Conservation (phyloP, 1,284 basidiomycete species). For the Trametes pubescens region DNA sequence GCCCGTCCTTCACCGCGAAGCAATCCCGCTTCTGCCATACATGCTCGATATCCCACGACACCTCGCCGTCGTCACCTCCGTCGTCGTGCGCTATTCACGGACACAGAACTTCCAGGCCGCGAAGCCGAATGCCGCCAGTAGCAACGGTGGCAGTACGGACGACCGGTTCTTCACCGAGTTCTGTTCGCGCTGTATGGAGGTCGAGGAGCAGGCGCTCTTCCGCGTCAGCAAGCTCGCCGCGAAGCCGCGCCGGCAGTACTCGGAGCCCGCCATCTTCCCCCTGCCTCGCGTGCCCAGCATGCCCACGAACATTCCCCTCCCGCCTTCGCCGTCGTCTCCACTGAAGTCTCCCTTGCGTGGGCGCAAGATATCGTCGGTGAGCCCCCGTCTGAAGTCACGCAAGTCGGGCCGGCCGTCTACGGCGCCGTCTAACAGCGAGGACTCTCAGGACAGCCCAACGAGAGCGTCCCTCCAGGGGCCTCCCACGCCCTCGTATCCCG, state of each 20-base stretch:
- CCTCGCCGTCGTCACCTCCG: conserved; percentile 75
- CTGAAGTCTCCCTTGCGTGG: conserved; percentile 29
- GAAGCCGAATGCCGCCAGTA: conserved; percentile 32
- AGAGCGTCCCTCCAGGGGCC: conserved; percentile 18
- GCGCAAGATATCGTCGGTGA: conserved; percentile 31
- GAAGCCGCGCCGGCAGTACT: conserved; percentile 33
- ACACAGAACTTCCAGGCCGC: conserved; percentile 28
- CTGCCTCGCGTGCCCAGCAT: conserved; percentile 20
- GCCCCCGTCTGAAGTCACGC: conserved; percentile 29
- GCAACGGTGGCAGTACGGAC: conserved; percentile 20
- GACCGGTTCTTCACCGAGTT: conserved; percentile 38
- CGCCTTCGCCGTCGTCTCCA: conserved; percentile 33
- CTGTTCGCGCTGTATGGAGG: conserved; percentile 64
- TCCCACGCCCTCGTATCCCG: not conserved
- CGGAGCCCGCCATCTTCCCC: conserved; percentile 29
- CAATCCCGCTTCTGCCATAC: conserved; percentile 73
- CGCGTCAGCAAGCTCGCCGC: conserved; percentile 66
- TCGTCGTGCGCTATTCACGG: conserved; percentile 65
- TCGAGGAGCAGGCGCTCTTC: conserved; percentile 73
- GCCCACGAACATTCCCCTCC: conserved; percentile 25
- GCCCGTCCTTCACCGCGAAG: conserved; percentile 67
- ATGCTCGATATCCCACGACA: conserved; percentile 76
- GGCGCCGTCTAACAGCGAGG: conserved; percentile 45
- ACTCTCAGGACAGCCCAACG: conserved; percentile 18
- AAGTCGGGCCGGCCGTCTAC: conserved; percentile 51